Conservation (phyloP, 805 yeast species). For the Candida nanaspora region DNA sequence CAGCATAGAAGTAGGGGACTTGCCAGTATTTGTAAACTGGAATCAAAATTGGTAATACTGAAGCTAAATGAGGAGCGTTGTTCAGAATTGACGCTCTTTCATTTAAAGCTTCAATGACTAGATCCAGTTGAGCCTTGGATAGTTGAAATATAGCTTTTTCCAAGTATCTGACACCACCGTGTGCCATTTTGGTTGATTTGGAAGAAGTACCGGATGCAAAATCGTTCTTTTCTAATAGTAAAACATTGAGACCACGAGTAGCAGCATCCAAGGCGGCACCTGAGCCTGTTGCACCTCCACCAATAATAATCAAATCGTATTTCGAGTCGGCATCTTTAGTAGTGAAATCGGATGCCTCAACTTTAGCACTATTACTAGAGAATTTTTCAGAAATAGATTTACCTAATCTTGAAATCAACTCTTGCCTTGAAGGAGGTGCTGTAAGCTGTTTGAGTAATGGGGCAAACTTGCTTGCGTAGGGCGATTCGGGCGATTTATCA, state of each 20-base stretch:
- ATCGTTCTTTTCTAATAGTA: slow-evolving; percentile 80
- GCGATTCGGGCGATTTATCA: neutral
- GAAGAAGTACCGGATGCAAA: slow-evolving; percentile 92
- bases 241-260: slow-evolving; percentile 84
- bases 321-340: slow-evolving; percentile 35
- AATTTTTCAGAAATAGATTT: slow-evolving; percentile 8
- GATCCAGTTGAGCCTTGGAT: slow-evolving; percentile 81
- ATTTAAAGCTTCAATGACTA: slow-evolving; percentile 82
- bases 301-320: slow-evolving; percentile 79
- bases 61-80: slow-evolving; percentile 87
- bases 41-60: slow-evolving; percentile 84
- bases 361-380: neutral
- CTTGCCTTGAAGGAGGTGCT: slow-evolving; percentile 50
- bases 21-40: slow-evolving; percentile 98
- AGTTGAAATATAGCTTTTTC: slow-evolving; percentile 93
- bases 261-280: slow-evolving; percentile 91
- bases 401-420: slow-evolving; percentile 40
- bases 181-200: slow-evolving; percentile 92
- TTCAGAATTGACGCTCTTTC: slow-evolving; percentile 81
- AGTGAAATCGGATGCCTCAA: slow-evolving; percentile 3
- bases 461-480: slow-evolving; percentile 13
- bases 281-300: slow-evolving; percentile 96
- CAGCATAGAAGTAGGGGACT: slow-evolving; percentile 86
- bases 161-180: slow-evolving; percentile 93
- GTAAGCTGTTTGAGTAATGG: slow-evolving; percentile 40